Evolutionary conservation across 2,329 filamentous ascomycete genomes (phyloP), one percentile per base, ranked within the genome.

Genomic region (Zymoseptoria passerinii): DNA sequence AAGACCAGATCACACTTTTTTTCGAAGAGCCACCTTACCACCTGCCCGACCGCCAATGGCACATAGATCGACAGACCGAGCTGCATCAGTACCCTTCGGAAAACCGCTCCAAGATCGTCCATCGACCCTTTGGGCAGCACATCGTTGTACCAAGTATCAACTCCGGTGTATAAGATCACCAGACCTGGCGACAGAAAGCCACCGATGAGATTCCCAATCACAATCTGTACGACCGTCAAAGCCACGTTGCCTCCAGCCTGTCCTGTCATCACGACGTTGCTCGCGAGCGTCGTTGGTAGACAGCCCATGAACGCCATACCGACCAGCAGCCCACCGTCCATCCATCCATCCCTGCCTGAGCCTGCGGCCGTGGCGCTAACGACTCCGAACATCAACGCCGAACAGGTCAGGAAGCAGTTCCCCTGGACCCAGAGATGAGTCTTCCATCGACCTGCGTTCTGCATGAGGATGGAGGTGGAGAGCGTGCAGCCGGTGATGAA

Each of bases 241-340:
- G 63, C 66, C 40, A 58, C 54, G 48, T 89, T 87, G 4, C 87
- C 87, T 44, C 85, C 83, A 0, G 87, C 83, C 48, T 83, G 78
- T 77, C 27, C 85, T 5, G 87, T 89, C 85, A 89, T 89, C 48
- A 89, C 84, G 7, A 88, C 84, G 69, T 89, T 89, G 51, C 83
- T 88, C 7, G 84, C 81, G 66, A 89, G 87, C 0, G 87, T 89
- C 0, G 87, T 90, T 1, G 87, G 86, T 4, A 88, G 81, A 67
- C 82, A 86, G n/a, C 83, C 80, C 1, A 84, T 78, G 48, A 87
- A 81, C 2, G 89, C 78, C 70, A 89, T 82, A 8, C 87, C 87
- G 2, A 87, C 80, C 28, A 90, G 74, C 48, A 90, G 77, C 58
- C 83, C 83, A 0, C 81, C 77, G 56, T 87, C 83, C 67, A 89